Evolutionary conservation across 495 filamentous ascomycete species (phyloP).

Genomic region (Podospora tetraspora): DNA sequence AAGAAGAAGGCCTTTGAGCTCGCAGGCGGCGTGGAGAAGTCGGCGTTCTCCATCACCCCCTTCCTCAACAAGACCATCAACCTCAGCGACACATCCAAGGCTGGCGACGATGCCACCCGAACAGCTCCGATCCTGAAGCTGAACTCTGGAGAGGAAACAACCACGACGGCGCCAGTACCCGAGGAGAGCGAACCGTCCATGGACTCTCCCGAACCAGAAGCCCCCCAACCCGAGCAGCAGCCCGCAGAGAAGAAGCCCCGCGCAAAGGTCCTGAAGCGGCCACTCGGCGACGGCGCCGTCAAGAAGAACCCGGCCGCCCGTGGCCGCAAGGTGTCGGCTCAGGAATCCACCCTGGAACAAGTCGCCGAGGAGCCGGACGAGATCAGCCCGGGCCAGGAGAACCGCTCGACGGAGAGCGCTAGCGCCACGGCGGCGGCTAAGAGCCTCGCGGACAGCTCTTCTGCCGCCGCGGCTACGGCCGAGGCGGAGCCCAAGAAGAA

Average conservation of each 20-base stretch:
- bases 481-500: conserved; percentile 57
- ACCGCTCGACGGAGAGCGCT: conserved; percentile 24
- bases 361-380: conserved; percentile 41
- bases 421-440: conserved; percentile 14
- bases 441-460: conserved; percentile 1
- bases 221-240: conserved; percentile 15
- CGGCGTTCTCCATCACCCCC: conserved; percentile 85
- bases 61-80: conserved; percentile 75
- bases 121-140: conserved; percentile 16
- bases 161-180: background rate
- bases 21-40: conserved; percentile 64
- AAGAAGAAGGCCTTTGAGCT: conserved; percentile 51
- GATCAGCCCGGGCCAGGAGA: conserved; percentile 25
- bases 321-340: conserved; percentile 19
- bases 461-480: background rate
- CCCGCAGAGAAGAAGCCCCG: conserved; percentile 33
- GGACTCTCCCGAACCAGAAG: background rate
- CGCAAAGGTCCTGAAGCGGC: conserved; percentile 29
- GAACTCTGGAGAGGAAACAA: conserved; percentile 12
- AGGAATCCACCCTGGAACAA: conserved; percentile 38
- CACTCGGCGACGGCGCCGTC: conserved; percentile 33
- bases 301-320: conserved; percentile 39
- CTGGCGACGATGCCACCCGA: conserved; percentile 16
- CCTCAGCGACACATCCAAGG: conserved; percentile 28
- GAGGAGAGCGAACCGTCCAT: conserved; percentile 3